Percentiles rank a stretch among this genome's conserved stretches.
Conservation (phyloP, 164 flowering plant genomes). For the Vitis amurensis region DNA sequence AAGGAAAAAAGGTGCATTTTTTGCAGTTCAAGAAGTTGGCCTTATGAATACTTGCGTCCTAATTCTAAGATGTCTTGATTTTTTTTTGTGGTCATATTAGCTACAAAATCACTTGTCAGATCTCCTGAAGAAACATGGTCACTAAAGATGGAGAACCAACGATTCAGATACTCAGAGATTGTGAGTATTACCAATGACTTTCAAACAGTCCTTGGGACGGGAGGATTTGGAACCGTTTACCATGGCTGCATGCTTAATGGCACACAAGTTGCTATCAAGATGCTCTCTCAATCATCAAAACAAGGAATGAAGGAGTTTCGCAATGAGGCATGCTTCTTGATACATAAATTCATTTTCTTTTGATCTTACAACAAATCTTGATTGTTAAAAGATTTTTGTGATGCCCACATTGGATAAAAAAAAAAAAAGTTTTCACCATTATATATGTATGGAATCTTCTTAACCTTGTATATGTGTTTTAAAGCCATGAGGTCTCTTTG, state of each 20-base stretch:
- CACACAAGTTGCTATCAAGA: constrained; percentile 32
- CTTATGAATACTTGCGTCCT: too few species aligned
- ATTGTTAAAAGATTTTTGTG: neutral
- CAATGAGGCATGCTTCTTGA: constrained; percentile 20
- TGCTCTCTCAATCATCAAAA: constrained; percentile 27
- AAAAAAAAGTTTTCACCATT: too few species aligned
- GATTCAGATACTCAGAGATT: constrained; percentile 35
- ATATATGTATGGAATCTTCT: too few species aligned
- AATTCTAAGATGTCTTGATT: neutral
- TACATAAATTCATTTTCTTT: too few species aligned
- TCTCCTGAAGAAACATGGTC: neutral
- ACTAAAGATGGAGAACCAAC: constrained; percentile 11
- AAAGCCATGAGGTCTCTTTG: too few species aligned
- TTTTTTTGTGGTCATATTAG: neutral
- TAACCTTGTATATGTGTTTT: too few species aligned
- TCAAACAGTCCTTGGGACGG: constrained; percentile 37
- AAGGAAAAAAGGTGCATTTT: constrained; percentile 16
- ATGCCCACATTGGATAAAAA: too few species aligned
- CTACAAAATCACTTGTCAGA: constrained; percentile 1
- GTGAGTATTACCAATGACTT: constrained; percentile 41
- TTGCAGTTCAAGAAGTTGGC: neutral
- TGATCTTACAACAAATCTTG: too few species aligned
- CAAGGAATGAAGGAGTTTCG: constrained; percentile 32
- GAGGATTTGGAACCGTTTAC: constrained; percentile 54
- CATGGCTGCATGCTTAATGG: constrained; percentile 36